These are phyloP conservation scores for Fusarium algeriense DNA, from an alignment of 2,329 filamentous ascomycete species.

Conservation along the genomic window DNA sequence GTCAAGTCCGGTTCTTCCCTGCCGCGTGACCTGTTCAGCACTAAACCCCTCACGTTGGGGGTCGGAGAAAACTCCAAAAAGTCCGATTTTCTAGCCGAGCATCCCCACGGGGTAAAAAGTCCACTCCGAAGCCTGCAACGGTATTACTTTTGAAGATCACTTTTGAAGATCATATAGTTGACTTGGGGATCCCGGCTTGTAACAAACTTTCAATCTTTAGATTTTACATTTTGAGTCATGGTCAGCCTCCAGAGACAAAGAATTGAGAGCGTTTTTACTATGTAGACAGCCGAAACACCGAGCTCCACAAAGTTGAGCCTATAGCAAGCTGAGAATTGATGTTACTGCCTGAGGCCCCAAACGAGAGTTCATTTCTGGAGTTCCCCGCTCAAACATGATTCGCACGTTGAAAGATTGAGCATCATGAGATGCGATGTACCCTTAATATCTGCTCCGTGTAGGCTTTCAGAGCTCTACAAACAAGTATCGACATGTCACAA, in stretches of 20 bases:
- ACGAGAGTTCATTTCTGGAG: background rate
- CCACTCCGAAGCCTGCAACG: background rate
- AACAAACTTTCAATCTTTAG: too few species aligned
- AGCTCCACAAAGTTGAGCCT: background rate
- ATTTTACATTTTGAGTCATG: accelerated
- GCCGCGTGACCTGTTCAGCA: background rate
- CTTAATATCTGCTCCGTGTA: background rate
- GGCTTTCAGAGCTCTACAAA: background rate
- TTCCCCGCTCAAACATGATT: background rate
- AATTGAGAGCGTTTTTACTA: too few species aligned
- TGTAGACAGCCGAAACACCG: background rate
- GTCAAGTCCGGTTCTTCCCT: background rate
- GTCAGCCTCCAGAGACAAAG: background rate
- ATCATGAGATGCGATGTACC: background rate
- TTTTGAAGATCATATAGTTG: background rate
- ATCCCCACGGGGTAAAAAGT: background rate
- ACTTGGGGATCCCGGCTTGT: accelerated
- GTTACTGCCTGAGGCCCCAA: background rate
- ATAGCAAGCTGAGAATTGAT: background rate
- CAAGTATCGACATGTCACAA: background rate
- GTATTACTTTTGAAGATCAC: background rate
- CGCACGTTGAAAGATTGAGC: background rate
- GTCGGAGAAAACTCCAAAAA: background rate
- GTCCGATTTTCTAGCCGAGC: background rate
- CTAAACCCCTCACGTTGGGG: background rate